Evolutionary conservation across 306 rosid species (phyloP), one percentile per base, ranked within the genome.

Genomic region (Cicer pinnatifidum): DNA sequence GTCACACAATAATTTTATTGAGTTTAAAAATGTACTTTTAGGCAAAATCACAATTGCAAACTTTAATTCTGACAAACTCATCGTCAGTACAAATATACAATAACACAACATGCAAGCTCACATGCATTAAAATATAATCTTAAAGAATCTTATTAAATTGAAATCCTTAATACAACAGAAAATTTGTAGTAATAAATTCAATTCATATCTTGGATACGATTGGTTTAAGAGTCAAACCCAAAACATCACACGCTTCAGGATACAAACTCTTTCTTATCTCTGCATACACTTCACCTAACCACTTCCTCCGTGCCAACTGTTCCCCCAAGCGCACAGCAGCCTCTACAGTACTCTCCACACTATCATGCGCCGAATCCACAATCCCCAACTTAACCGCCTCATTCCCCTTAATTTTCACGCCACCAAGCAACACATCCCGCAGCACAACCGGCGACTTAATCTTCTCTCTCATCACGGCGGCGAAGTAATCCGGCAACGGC

Each of bases 181-280:
- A 57, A 11, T 4, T 58, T 6, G 16, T 1, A 28, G 6, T 58
- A 13, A 23, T 4, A 28, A 59, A 33, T 35, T 12, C 65, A 41
- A 58, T 38, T 87, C 89, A 89, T 2, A 87, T 83, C 75, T 84
- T 89, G 0, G 92, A 77, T 3, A 48, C 3, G 0, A 67, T 4
- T 0, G 63, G 1, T 19, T 70, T 82, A 0, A 9, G 72, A 23
- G 71, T 39, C 76, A 89, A 65, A 6, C 87, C 89, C 10, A 91
- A 68, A 51, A 85, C 58, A 0, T 8, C 54, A 47, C 88, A 86
- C 6, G 79, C 48, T 9, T 83, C 84, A 6, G 90, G 90, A 3
- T 73, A 88, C 87, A 91, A 38, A 60, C 93, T 88, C 86, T 80
- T 91, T 79, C 97, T 83, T 33, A 91, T 89, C 72, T 85, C 89